phyloP scores from a whole-genome alignment of 2,329 filamentous ascomycete species.

The Pestalotiopsis sp. region DNA sequence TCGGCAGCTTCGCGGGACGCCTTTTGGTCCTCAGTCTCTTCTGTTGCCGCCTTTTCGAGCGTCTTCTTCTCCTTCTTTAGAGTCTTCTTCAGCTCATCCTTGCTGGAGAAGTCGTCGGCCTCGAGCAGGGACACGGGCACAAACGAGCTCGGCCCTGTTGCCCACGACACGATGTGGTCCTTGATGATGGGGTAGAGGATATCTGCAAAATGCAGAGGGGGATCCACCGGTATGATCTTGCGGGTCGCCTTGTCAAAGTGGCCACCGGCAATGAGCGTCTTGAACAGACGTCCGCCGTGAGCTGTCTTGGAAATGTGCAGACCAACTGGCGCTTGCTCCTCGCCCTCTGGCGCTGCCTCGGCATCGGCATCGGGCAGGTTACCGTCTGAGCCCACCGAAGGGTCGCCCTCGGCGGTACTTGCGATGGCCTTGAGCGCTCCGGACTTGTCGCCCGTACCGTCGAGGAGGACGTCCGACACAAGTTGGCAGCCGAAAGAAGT shows the following conservation, averaged over 20 bases:
- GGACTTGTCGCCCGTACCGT: slow-evolving; percentile 74
- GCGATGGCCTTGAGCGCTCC: slow-evolving; percentile 72
- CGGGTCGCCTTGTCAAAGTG: slow-evolving; percentile 78
- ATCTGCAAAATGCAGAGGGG: slow-evolving; percentile 78
- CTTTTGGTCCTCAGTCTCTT: slow-evolving; percentile 58
- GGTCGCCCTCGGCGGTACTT: slow-evolving; percentile 62
- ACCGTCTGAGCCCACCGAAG: slow-evolving; percentile 38
- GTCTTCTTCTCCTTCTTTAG: slow-evolving; percentile 74
- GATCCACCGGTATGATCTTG: slow-evolving; percentile 70
- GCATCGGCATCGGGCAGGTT: slow-evolving; percentile 35
- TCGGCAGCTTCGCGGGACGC: slow-evolving; percentile 53
- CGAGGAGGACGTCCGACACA: slow-evolving; percentile 79
- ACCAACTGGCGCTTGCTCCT: slow-evolving; percentile 32
- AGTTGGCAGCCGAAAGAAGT: slow-evolving; percentile 87
- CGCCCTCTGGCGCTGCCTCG: slow-evolving; percentile 37
- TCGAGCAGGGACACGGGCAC: slow-evolving; percentile 83
- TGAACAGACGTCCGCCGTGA: slow-evolving; percentile 80
- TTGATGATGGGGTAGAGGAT: slow-evolving; percentile 82
- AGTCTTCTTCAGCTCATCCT: slow-evolving; percentile 66
- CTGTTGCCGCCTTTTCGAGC: slow-evolving; percentile 68
- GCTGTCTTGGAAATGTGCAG: slow-evolving; percentile 64
- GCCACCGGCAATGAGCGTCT: slow-evolving; percentile 87
- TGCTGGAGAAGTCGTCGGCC: slow-evolving; percentile 68
- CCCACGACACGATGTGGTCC: slow-evolving; percentile 77
- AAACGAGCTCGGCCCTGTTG: slow-evolving; percentile 82